These are phyloP conservation scores for Yarrowia sp. DNA, from an alignment of 805 yeast species.

Conservation along the genomic window DNA sequence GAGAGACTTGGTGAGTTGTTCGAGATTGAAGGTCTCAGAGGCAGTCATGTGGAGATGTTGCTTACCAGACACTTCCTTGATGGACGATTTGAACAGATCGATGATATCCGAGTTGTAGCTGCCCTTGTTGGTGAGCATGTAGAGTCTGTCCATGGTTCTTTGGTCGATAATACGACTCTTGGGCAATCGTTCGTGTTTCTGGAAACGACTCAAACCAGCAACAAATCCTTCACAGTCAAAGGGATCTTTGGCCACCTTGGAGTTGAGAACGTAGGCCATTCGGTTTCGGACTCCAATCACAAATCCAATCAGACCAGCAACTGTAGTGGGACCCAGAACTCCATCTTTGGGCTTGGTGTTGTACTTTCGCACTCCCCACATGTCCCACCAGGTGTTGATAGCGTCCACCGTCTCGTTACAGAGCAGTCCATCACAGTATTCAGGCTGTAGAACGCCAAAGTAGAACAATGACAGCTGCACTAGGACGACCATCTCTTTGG, in stretches of 20 bases:
- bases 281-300: slow-evolving; percentile 70
- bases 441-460: slow-evolving; percentile 72
- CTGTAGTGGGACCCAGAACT: slow-evolving; percentile 67
- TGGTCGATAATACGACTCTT: slow-evolving; percentile 63
- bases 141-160: slow-evolving; percentile 59
- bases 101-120: slow-evolving; percentile 50
- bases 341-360: slow-evolving; percentile 57
- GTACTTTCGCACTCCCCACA: slow-evolving; percentile 59
- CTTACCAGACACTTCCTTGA: slow-evolving; percentile 64
- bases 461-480: slow-evolving; percentile 80
- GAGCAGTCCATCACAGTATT: slow-evolving; percentile 80
- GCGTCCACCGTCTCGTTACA: slow-evolving; percentile 81
- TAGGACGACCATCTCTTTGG: slow-evolving; percentile 72
- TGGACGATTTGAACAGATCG: slow-evolving; percentile 70
- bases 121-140: slow-evolving; percentile 56
- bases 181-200: slow-evolving; percentile 67
- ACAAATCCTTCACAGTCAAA: slow-evolving; percentile 75
- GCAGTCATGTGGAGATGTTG: slow-evolving; percentile 49
- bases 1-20: slow-evolving; percentile 46
- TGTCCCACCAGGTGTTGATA: slow-evolving; percentile 79
- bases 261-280: slow-evolving; percentile 63
- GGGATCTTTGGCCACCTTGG: slow-evolving; percentile 77
- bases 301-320: slow-evolving; percentile 81
- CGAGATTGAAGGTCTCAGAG: slow-evolving; percentile 51
- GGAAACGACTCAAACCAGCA: slow-evolving; percentile 75